Evolutionary conservation across 495 filamentous ascomycete species (phyloP), one percentile per base, ranked within the genome.

Genomic region (Xylaria castorea): DNA sequence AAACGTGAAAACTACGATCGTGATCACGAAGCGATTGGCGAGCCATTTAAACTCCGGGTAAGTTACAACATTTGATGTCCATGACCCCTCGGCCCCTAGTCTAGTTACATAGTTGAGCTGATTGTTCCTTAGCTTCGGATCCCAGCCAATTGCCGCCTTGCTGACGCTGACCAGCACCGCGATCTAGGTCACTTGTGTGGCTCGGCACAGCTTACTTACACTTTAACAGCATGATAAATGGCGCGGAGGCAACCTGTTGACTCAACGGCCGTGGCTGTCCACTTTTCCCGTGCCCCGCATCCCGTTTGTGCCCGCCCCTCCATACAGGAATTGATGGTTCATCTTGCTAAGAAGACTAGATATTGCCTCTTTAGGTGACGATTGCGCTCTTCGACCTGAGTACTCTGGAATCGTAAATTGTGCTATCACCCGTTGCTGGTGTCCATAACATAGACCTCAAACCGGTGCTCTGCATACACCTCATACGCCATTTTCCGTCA

Each of bases 141-240:
- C 44, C 40, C 25, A 51, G 68, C 68, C 68, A 71, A 71, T 71
- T 42, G 67, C 30, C 55, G 55, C 55, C 42, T 16, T 70, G 67
- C 55, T 57, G 55, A 60, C 46, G 58, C 44, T 40, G 40, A 50
- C 32, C 34, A 61, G 34, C 58, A 48, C 11, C 5, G 27, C 68
- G 50, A 58, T 68, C n/a, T 36, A 14, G 14, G 51, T 60, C 44
- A 22, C 30, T 20, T 58, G 50, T 25, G 50, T 68, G 65, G 30
- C 46, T 67, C 40, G n/a, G 42, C 42, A 36, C 48, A 53, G 50
- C 30, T 68, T n/a, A 44, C 48, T 27, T 66, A 36, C 48, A 42
- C 65, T 36, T 30, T 36, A 20, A 22, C 20, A 18, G 20, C 27
- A 30, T 12, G 9, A 34, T 67, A 44, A 36, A 67, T 67, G 67